Evolutionary conservation across 768 basidiomycete species (phyloP).

Genomic region (Dacryopinax primogenitus): DNA sequence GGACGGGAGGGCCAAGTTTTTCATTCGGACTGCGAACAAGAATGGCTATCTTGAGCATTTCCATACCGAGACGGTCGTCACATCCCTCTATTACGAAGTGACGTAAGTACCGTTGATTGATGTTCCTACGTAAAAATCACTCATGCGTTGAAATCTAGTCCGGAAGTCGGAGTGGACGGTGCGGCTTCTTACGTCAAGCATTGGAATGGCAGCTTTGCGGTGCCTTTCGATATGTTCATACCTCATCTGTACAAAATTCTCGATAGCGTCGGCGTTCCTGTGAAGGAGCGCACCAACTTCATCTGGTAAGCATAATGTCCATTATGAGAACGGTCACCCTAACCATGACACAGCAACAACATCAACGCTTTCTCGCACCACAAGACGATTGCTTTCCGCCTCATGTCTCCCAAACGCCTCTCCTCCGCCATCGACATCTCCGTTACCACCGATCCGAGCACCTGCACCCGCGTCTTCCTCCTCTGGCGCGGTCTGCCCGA

Average conservation of each 20-base stretch:
- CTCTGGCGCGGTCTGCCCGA: constrained; percentile 69
- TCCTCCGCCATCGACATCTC: constrained; percentile 79
- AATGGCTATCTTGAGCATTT: constrained; percentile 81
- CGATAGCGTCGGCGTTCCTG: constrained; percentile 70
- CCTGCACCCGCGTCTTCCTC: constrained; percentile 73
- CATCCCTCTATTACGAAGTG: constrained; percentile 75
- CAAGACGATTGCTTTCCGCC: constrained; percentile 84
- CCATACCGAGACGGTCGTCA: constrained; percentile 65
- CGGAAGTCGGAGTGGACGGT: constrained; percentile 63
- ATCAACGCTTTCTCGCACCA: constrained; percentile 58
- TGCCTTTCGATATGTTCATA: constrained; percentile 69
- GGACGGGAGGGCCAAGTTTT: constrained; percentile 63
- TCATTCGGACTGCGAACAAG: constrained; percentile 59
- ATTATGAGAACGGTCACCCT: constrained; percentile 11
- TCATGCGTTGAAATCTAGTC: constrained; percentile 35
- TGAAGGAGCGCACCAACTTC: constrained; percentile 70
- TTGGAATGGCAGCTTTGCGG: constrained; percentile 63
- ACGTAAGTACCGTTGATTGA: constrained; percentile 37
- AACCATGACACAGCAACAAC: constrained; percentile 44
- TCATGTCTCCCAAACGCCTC: constrained; percentile 63
- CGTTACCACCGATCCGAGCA: constrained; percentile 65
- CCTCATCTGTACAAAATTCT: constrained; percentile 70
- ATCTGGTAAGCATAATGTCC: constrained; percentile 45
- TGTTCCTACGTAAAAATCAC: background rate
- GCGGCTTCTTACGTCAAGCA: constrained; percentile 68